Evolutionary conservation across 768 basidiomycete genomes (phyloP).

Genomic region (Mycena filopes): DNA sequence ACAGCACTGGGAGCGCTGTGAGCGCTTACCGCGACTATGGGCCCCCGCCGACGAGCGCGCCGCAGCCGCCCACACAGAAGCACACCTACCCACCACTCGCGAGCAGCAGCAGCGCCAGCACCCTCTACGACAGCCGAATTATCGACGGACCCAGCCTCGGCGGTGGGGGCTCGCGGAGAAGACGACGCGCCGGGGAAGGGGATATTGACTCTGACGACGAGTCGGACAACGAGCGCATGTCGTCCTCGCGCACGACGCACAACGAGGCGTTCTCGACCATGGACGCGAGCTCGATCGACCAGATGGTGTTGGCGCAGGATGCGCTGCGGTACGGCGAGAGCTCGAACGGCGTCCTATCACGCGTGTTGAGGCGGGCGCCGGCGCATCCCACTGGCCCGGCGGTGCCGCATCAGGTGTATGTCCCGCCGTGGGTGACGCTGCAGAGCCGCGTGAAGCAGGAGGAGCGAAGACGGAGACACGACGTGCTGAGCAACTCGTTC

Average conservation of each 20-base stretch:
- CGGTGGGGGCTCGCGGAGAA: slow-evolving; percentile 37
- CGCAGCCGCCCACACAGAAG: not conserved
- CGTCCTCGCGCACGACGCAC: slow-evolving; percentile 65
- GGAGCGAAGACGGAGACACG: slow-evolving; percentile 73
- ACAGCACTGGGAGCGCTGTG: slow-evolving; percentile 36
- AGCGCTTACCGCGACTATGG: slow-evolving; percentile 36
- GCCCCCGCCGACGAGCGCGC: slow-evolving; percentile 18
- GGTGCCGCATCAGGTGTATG: slow-evolving; percentile 37
- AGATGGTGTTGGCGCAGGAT: slow-evolving; percentile 47
- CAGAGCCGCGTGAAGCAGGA: slow-evolving; percentile 74
- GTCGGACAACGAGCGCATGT: slow-evolving; percentile 31
- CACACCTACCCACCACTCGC: slow-evolving; percentile 22
- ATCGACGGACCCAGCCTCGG: slow-evolving; percentile 3
- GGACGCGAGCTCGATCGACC: slow-evolving; percentile 64
- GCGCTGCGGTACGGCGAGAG: slow-evolving; percentile 19
- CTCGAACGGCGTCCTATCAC: slow-evolving; percentile 28
- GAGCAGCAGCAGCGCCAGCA: slow-evolving; percentile 14
- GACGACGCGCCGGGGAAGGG: slow-evolving; percentile 41
- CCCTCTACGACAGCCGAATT: not conserved
- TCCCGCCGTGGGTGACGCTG: slow-evolving; percentile 72
- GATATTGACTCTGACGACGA: slow-evolving; percentile 34
- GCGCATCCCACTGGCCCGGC: slow-evolving; percentile 10
- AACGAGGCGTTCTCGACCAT: slow-evolving; percentile 70
- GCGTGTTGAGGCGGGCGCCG: slow-evolving; percentile 18
- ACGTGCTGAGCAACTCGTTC: slow-evolving; percentile 79